phyloP scores from a whole-genome alignment of 805 yeast genomes.

The Ogataea thermomethanolica region DNA sequence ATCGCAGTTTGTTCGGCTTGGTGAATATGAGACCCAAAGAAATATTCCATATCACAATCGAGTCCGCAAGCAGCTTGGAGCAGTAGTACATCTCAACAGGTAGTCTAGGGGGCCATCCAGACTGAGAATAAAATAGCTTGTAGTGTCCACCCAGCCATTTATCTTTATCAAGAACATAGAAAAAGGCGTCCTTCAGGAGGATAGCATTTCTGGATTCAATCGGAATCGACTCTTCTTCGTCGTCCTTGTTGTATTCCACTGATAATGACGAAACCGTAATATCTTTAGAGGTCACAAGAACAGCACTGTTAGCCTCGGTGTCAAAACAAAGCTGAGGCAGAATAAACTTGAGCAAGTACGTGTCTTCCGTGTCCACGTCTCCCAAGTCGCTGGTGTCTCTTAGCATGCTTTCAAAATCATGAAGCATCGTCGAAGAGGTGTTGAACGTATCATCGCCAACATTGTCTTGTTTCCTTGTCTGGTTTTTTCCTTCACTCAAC shows the following conservation, averaged over 20 bases:
- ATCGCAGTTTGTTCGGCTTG: slow-evolving; percentile 50
- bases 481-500: slow-evolving; percentile 14
- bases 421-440: slow-evolving; percentile 28
- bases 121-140: slow-evolving; percentile 28
- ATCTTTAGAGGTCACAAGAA: slow-evolving; percentile 53
- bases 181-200: slow-evolving; percentile 51
- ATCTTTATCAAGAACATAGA: slow-evolving; percentile 46
- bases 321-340: slow-evolving; percentile 77
- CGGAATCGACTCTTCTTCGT: slow-evolving; percentile 35
- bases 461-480: slow-evolving; percentile 5
- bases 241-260: slow-evolving; percentile 41
- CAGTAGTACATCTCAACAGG: slow-evolving; percentile 62
- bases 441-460: slow-evolving; percentile 12
- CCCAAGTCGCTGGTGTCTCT: slow-evolving; percentile 28
- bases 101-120: slow-evolving; percentile 64
- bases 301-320: slow-evolving; percentile 44
- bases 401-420: slow-evolving; percentile 52
- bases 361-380: slow-evolving; percentile 27
- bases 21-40: slow-evolving; percentile 48
- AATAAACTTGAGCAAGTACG: slow-evolving; percentile 59
- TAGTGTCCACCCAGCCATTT: slow-evolving; percentile 32
- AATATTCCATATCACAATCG: slow-evolving; percentile 48
- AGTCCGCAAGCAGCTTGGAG: slow-evolving; percentile 38
- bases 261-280: slow-evolving; percentile 51
- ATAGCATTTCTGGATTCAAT: slow-evolving; percentile 58